Evolutionary conservation across 2,329 filamentous ascomycete genomes (phyloP), one percentile per base, ranked within the genome.

Genomic region (Chaetomium sp.): DNA sequence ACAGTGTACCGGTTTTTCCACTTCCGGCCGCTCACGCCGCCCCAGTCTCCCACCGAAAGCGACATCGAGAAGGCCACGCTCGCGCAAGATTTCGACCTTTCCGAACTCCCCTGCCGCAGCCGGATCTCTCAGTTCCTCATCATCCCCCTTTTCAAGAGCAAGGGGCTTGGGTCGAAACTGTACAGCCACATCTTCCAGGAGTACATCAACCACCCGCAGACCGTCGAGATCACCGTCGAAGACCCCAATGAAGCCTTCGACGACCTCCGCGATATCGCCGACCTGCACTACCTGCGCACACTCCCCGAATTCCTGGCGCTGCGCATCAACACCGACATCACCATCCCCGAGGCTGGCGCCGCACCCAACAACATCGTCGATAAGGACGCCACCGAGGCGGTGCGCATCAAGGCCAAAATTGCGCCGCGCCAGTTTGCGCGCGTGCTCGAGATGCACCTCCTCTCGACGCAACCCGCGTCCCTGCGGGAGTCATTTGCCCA

Each of bases 61-160:
- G 55, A 62, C 8, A 3, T 58, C 19, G 68, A 68, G 35, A 66
- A 73, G 11, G 77, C 75, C 71, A 75, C 77, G 67, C 65, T 80
- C 56, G 70, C 74, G 51, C 56, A 68, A 61, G 69, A 79, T 36
- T 70, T 79, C 47, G 72, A 77, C n/a, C 75, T 86, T 61, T 70
- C 80, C 4, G 74, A 85, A 49, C 78, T 91, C 2, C 87, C 89
- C 10, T 87, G 86, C 64, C 85, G 92, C 41, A 84, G 89, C 57
- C 82, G 95, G 45, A 89, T 99, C 61, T 95, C 92, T 0, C 94
- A 99, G 69, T 97, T 97, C 71, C 68, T 99, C 58, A 86, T 99
- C 60, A 77, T 99, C 9, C 91, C 91, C 2, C 87, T 90, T 5
- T 95, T 90, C 70, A 91, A 96, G 68, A 79, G 82, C 59, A 82